Conservation (phyloP, 2,329 filamentous ascomycete species). For the Diaporthe batatas region DNA sequence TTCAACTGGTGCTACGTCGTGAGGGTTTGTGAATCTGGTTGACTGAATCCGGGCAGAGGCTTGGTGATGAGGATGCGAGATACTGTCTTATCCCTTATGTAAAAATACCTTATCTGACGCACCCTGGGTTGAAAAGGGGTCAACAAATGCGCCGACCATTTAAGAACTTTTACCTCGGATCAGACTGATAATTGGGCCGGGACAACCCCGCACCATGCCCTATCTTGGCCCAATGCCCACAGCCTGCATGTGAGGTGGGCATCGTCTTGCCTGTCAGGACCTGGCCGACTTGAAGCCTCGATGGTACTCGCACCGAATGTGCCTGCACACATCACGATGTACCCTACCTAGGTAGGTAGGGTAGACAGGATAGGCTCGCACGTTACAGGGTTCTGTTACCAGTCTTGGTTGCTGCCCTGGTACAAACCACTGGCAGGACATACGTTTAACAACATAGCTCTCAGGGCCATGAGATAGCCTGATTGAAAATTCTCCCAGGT, state of each 20-base stretch:
- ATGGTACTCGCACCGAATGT: too few species aligned
- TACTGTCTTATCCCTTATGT: constrained; percentile 2
- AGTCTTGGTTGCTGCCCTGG: neutral
- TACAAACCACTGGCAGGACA: neutral
- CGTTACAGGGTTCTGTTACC: too few species aligned
- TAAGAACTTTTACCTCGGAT: constrained; percentile 6
- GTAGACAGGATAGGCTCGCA: too few species aligned
- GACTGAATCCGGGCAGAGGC: neutral
- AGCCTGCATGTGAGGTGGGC: too few species aligned
- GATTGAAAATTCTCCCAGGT: neutral
- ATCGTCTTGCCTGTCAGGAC: neutral
- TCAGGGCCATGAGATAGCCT: neutral
- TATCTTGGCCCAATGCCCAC: neutral
- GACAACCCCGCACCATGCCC: neutral
- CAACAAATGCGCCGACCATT: neutral
- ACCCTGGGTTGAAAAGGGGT: neutral
- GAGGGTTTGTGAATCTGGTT: neutral
- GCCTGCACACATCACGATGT: too few species aligned
- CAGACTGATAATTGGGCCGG: neutral
- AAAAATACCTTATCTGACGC: constrained; percentile 21
- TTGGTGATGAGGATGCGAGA: neutral
- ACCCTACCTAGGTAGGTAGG: too few species aligned
- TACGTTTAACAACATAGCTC: neutral
- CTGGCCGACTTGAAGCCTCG: neutral
- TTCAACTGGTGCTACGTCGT: neutral